Evolutionary conservation across 352 stramenopile species (phyloP).

Genomic region (Blastocystis sp.): DNA sequence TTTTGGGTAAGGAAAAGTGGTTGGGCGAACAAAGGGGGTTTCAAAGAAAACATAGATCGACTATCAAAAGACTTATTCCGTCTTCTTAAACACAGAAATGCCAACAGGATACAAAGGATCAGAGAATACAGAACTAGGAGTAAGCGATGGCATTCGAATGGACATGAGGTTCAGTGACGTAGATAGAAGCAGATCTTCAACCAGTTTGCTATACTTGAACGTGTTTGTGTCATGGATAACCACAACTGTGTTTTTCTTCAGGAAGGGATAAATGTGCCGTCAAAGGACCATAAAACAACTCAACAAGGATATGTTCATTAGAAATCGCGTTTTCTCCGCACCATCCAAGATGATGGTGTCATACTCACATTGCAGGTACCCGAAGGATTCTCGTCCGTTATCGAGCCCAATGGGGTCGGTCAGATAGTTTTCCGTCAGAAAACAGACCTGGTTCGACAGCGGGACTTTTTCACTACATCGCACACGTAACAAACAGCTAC

Average conservation of each 20-base stretch:
- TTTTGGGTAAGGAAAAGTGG: too few species aligned
- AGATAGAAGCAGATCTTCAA: neutral
- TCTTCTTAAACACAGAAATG: constrained; percentile 6
- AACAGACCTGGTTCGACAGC: neutral
- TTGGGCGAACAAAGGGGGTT: too few species aligned
- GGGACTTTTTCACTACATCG: neutral
- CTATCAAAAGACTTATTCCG: neutral
- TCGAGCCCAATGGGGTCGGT: neutral
- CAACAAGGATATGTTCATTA: neutral
- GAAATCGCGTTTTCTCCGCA: neutral
- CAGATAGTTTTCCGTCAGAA: neutral
- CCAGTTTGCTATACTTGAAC: neutral
- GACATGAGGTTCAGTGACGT: neutral
- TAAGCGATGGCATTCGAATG: neutral
- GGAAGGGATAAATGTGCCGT: neutral
- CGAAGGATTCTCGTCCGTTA: neutral
- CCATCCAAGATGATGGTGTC: neutral
- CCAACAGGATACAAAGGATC: neutral
- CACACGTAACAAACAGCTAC: neutral
- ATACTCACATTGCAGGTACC: neutral
- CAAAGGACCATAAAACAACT: neutral
- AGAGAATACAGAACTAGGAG: neutral
- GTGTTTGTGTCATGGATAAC: neutral
- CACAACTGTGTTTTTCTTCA: neutral
- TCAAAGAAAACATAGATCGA: too few species aligned